phyloP scores from a whole-genome alignment of 164 flowering plant genomes.

The Kalanchoe fedtschenkoi region DNA sequence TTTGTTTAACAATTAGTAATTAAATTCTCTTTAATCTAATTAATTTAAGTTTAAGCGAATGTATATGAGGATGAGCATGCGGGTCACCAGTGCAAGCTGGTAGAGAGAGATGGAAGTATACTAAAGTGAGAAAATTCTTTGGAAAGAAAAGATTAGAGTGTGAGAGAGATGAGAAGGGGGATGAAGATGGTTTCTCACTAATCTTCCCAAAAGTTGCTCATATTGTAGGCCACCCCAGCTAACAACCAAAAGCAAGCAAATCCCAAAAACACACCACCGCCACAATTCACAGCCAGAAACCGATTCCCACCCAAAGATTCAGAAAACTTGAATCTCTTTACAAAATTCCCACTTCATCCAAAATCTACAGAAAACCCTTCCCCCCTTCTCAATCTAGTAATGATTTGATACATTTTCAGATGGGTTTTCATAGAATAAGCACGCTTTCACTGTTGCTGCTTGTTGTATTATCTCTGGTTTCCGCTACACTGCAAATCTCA shows the following conservation, averaged over 20 bases:
- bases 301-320: conserved; percentile 1
- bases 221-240: not conserved
- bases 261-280: not conserved
- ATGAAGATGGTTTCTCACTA: not conserved
- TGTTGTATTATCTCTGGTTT: not conserved
- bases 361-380: not conserved
- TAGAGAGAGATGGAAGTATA: not conserved
- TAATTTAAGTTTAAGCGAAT: too few relatives aligned
- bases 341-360: not conserved
- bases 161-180: not conserved
- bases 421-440: conserved; percentile 1
- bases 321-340: not conserved
- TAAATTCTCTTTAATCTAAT: too few relatives aligned
- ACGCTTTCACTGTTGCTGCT: not conserved
- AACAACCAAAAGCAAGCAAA: not conserved
- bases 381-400: not conserved
- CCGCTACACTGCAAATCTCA: conserved; percentile 10
- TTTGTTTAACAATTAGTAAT: too few relatives aligned
- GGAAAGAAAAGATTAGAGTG: not conserved
- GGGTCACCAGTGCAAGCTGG: not conserved
- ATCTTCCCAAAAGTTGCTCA: not conserved
- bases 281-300: not conserved
- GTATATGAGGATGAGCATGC: too few relatives aligned
- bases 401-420: not conserved
- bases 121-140: too few relatives aligned